A percentile compares a stretch with the other conserved stretches of the same genome.
These are phyloP conservation scores for Fusarium sp. DNA, from an alignment of 2,329 filamentous ascomycete genomes.

Conservation along the genomic window DNA sequence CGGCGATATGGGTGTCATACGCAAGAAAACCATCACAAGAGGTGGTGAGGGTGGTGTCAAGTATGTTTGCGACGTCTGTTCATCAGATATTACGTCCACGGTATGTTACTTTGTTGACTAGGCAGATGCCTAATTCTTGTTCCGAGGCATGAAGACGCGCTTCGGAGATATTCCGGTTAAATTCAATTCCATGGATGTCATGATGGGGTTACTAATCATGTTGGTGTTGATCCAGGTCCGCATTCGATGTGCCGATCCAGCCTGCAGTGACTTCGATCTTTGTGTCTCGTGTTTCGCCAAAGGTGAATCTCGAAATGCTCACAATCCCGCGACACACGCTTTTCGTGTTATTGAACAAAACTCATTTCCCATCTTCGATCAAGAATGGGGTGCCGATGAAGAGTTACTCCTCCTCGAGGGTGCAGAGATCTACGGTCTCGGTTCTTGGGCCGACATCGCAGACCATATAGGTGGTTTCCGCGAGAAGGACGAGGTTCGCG, in stretches of 20 bases:
- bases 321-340: constrained; percentile 87
- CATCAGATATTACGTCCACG: constrained; percentile 95
- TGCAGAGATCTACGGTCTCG: constrained; percentile 94
- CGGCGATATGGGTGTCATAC: constrained; percentile 86
- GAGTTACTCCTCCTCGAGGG: constrained; percentile 94
- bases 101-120: constrained; percentile 66
- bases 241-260: constrained; percentile 86
- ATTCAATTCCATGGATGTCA: constrained; percentile 38
- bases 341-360: constrained; percentile 98
- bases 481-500: constrained; percentile 93
- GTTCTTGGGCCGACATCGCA: constrained; percentile 97
- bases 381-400: constrained; percentile 97
- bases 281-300: constrained; percentile 95
- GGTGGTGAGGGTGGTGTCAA: constrained; percentile 91
- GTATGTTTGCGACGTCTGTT: constrained; percentile 98
- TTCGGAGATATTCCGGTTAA: constrained; percentile 48
- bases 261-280: constrained; percentile 94
- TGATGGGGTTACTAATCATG: constrained; percentile 43
- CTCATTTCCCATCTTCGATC: constrained; percentile 94
- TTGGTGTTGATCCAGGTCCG: constrained; percentile 74
- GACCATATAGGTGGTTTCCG: constrained; percentile 98
- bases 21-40: constrained; percentile 90
- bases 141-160: constrained; percentile 22
- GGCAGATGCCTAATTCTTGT: constrained; percentile 12
- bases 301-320: constrained; percentile 83